Evolutionary conservation across 768 basidiomycete species (phyloP).

Genomic region (Boletellus sp.): DNA sequence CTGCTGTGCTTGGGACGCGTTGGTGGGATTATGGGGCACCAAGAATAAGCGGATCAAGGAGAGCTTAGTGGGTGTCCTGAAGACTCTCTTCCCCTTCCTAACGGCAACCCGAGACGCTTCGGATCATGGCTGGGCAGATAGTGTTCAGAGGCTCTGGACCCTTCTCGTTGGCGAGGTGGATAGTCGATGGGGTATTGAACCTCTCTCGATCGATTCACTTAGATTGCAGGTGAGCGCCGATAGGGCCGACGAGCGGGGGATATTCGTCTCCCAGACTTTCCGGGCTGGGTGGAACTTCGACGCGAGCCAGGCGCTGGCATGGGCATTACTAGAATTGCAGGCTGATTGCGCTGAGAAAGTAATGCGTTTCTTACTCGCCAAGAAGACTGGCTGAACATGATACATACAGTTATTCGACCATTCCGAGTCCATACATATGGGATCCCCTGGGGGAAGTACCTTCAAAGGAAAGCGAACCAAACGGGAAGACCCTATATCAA

Average conservation of each 20-base stretch:
- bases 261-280: slow-evolving; percentile 67
- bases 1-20: slow-evolving; percentile 51
- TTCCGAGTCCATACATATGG: slow-evolving; percentile 51
- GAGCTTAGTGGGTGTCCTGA: slow-evolving; percentile 69
- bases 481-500: slow-evolving; percentile 55
- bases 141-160: slow-evolving; percentile 51
- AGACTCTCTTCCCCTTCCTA: slow-evolving; percentile 69
- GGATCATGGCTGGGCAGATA: slow-evolving; percentile 41
- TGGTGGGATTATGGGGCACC: slow-evolving; percentile 74
- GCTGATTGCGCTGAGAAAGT: slow-evolving; percentile 76
- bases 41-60: slow-evolving; percentile 79
- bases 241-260: slow-evolving; percentile 21
- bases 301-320: slow-evolving; percentile 63
- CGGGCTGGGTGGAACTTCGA: slow-evolving; percentile 73
- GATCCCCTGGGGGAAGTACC: slow-evolving; percentile 30
- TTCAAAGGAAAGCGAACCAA: slow-evolving; percentile 48
- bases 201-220: slow-evolving; percentile 61
- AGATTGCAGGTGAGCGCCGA: slow-evolving; percentile 46
- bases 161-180: slow-evolving; percentile 61
- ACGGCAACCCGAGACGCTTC: slow-evolving; percentile 34
- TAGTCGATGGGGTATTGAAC: slow-evolving; percentile 60
- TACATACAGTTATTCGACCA: slow-evolving; percentile 54
- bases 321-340: slow-evolving; percentile 77
- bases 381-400: neutral
- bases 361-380: slow-evolving; percentile 9